A percentile compares a stretch with the other conserved stretches of the same genome.
These are phyloP conservation scores for Metschnikowia vanudenii DNA, from an alignment of 805 yeast genomes.

Conservation along the genomic window DNA sequence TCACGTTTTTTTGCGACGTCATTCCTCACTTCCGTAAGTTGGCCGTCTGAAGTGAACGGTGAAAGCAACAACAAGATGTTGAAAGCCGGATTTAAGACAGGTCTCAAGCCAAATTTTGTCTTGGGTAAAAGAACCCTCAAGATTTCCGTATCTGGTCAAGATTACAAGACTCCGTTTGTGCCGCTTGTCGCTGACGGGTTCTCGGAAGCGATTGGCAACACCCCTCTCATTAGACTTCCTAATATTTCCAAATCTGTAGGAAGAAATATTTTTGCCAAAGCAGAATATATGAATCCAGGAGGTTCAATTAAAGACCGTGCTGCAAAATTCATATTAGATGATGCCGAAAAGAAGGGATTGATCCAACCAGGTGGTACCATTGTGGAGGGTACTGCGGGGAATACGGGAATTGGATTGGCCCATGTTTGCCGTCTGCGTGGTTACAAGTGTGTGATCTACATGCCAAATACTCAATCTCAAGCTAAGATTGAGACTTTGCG, in stretches of 20 bases:
- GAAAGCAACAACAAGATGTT: neutral
- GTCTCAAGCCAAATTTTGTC: neutral
- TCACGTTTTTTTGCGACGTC: conserved; percentile 4
- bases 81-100: neutral
- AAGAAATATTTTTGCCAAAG: conserved; percentile 81
- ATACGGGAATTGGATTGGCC: conserved; percentile 93
- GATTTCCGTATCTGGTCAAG: conserved; percentile 13
- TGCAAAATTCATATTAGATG: conserved; percentile 70
- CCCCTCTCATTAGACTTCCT: conserved; percentile 72
- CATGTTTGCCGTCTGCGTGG: conserved; percentile 78
- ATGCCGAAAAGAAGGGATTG: conserved; percentile 69
- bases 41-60: neutral
- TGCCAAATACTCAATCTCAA: conserved; percentile 89
- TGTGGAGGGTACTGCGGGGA: conserved; percentile 93
- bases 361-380: conserved; percentile 78
- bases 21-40: neutral
- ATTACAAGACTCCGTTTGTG: conserved; percentile 45
- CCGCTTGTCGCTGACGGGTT: conserved; percentile 74
- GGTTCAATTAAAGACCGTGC: conserved; percentile 93
- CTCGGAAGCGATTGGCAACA: conserved; percentile 87
- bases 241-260: conserved; percentile 57
- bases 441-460: conserved; percentile 79
- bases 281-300: conserved; percentile 92
- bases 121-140: conserved; percentile 6
- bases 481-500: conserved; percentile 72